Conservation (phyloP, 78 protist genomes). For the Parvularia atlantis region DNA sequence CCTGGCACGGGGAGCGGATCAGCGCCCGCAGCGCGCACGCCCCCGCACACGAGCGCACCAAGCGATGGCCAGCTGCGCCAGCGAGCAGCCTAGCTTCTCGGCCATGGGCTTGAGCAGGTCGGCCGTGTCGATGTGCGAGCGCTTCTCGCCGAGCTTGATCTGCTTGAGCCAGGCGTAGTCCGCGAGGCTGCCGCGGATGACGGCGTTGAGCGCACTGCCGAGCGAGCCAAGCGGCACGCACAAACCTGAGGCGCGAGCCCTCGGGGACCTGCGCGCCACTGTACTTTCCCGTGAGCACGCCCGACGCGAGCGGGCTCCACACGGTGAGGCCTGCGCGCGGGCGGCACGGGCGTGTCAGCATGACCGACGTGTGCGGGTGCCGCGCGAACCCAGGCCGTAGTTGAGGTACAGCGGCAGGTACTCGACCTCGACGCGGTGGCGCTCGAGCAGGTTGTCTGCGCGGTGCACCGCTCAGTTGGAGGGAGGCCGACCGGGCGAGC, state of each 20-base stretch:
- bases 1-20: background rate
- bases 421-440: slow-evolving; percentile 28
- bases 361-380: no score
- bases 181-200: background rate
- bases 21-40: background rate
- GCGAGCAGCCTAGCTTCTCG: slow-evolving; percentile 22
- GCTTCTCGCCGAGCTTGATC: background rate
- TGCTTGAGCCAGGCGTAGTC: slow-evolving; percentile 16
- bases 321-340: slow-evolving; percentile 17
- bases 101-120: slow-evolving; percentile 19
- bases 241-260: slow-evolving; percentile 33
- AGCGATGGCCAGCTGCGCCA: slow-evolving; percentile 38
- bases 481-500: background rate
- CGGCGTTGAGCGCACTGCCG: background rate
- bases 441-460: slow-evolving; percentile 21
- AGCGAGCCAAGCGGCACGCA: background rate
- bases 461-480: background rate
- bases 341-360: no score
- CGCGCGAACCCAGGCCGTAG: slow-evolving; percentile 27
- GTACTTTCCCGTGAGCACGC: slow-evolving; percentile 48
- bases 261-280: slow-evolving; percentile 5
- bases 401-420: slow-evolving; percentile 20
- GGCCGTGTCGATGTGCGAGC: background rate
- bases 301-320: slow-evolving; percentile 43
- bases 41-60: slow-evolving; percentile 1